A percentile compares a stretch with the other conserved stretches of the same genome.
Conservation (phyloP, 306 rosid genomes). For the Hippophae tibetana region DNA sequence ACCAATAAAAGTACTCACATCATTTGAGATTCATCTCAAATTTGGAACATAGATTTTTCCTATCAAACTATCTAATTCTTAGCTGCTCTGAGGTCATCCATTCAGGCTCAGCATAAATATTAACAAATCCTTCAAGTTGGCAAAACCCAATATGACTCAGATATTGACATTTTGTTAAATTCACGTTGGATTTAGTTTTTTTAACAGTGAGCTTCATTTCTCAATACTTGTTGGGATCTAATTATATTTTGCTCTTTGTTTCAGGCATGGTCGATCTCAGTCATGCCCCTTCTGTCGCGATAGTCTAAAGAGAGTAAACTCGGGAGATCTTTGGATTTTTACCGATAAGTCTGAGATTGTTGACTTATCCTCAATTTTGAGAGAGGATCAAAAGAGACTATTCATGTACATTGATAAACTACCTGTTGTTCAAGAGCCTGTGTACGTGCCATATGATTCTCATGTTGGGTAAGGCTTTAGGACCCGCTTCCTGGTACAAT, state of each 20-base stretch:
- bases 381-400: conserved; percentile 59
- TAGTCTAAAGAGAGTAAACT: conserved; percentile 59
- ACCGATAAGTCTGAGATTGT: conserved; percentile 46
- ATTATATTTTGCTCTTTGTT: neutral
- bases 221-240: neutral
- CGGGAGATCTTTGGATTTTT: conserved; percentile 80
- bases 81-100: no score
- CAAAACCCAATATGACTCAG: no score
- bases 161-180: neutral
- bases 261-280: conserved; percentile 64
- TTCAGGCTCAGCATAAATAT: no score
- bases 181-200: neutral
- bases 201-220: neutral
- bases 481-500: conserved; percentile 11
- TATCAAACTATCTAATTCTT: no score
- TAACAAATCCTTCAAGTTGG: no score
- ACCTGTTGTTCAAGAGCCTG: conserved; percentile 57
- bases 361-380: conserved; percentile 49
- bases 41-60: no score
- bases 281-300: conserved; percentile 94
- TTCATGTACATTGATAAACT: conserved; percentile 61
- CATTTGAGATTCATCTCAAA: no score
- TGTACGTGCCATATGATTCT: conserved; percentile 46
- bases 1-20: no score
- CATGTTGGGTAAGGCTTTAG: conserved; percentile 34